phyloP scores from a whole-genome alignment of 2,329 filamentous ascomycete species.

The Phialocephala sp. region DNA sequence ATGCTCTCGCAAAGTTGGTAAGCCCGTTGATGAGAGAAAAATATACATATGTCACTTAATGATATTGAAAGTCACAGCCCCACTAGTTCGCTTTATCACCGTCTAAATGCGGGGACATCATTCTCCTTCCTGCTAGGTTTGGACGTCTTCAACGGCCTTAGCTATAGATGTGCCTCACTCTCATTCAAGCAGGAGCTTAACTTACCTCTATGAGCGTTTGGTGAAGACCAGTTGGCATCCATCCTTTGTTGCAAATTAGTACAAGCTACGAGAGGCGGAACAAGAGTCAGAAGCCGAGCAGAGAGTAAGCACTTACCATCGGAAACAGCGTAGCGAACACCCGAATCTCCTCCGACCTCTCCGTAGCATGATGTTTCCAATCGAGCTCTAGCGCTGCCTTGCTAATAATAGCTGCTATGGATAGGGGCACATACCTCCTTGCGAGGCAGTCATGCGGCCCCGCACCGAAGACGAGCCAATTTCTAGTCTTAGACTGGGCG shows the following conservation, averaged over 20 bases:
- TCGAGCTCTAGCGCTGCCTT: conserved; percentile 57
- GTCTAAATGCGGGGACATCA: no score
- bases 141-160: no score
- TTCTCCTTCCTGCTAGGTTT: no score
- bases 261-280: background rate
- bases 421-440: conserved; percentile 54
- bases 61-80: no score
- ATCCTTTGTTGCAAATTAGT: background rate
- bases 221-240: background rate
- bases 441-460: conserved; percentile 58
- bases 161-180: no score
- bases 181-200: no score
- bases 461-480: conserved; percentile 59
- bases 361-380: conserved; percentile 56
- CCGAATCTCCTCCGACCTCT: conserved; percentile 59
- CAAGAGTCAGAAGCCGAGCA: background rate
- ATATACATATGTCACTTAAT: no score
- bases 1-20: no score
- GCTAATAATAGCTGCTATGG: conserved; percentile 58
- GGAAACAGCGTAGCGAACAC: conserved; percentile 98
- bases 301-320: conserved; percentile 64
- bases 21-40: no score
- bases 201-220: background rate
- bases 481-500: conserved; percentile 56
- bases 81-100: no score